Evolutionary conservation across 2,329 filamentous ascomycete genomes (phyloP), one percentile per base, ranked within the genome.

Genomic region (Ophiocordyceps camponoti-floridani): DNA sequence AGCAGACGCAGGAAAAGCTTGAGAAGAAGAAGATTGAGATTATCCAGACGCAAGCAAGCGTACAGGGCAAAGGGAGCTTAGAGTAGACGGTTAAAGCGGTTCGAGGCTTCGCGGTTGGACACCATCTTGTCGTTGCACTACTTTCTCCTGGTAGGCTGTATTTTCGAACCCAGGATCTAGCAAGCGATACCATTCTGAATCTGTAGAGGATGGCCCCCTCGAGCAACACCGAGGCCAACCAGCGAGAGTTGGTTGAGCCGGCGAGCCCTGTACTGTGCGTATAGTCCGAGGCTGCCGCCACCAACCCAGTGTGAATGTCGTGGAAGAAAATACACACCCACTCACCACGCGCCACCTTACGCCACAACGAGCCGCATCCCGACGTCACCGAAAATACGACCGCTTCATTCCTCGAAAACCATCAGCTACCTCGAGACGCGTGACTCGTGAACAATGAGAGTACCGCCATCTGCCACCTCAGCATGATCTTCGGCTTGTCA

Each of bases 21-120:
- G 73, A 77, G 53, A 72, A 65, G 58, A 74, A 75, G 61, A 75
- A 73, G 61, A 62, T 60, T 26, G 72, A 77, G 53, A 77, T 78
- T 48, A 73, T 78, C 42, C 70, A 75, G 53, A 53, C 66, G 9
- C 74, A 77, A 53, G 59, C 68, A 11, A 62, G 62, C 33, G 66
- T 69, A 4, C 72, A 75, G 26, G 27, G 41, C 8, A 26, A 26
- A 9, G 40, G 12, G 14, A 41, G 7, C 2, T 27, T 10, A 41
- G 14, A 30, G 16, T 14, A 14, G 33, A 35, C 12, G 13, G 5
- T 37, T 16, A 16, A 6, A 4, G n/a, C n/a, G 35, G 37, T 16
- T 5, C 37, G 18, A 40, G 14, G 37, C n/a, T 18, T 16, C 10
- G 3, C 14, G 14, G 11, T 14, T 16, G 12, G 37, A 40, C n/a